These are phyloP conservation scores for Gorgonomyces haynaldii DNA, from an alignment of 192 early-diverging fungal genomes.

Conservation along the genomic window DNA sequence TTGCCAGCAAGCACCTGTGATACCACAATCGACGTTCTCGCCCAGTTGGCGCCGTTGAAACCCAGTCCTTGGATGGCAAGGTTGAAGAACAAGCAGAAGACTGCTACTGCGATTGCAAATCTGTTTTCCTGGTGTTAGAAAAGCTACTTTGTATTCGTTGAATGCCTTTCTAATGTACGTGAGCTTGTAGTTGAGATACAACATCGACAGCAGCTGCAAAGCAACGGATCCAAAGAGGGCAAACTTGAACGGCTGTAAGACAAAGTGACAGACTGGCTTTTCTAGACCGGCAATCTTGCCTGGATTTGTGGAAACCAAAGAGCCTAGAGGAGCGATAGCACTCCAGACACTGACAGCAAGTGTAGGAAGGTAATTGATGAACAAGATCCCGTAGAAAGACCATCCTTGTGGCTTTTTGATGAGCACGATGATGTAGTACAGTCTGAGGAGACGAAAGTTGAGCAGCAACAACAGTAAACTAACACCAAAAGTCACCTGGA, in stretches of 20 bases:
- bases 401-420: neutral
- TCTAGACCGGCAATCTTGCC: neutral
- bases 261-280: neutral
- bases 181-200: slow-evolving; percentile 3
- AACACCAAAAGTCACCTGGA: neutral
- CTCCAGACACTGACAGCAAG: neutral
- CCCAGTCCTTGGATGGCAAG: no score
- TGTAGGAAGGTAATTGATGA: neutral
- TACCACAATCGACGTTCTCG: no score
- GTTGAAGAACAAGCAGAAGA: no score
- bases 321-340: neutral
- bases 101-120: no score
- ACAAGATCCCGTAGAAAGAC: neutral
- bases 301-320: neutral
- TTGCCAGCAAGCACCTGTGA: no score
- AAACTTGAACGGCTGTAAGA: neutral
- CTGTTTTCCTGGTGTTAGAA: no score
- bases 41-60: no score
- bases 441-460: neutral
- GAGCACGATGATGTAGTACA: slow-evolving; percentile 6
- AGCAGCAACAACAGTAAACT: neutral
- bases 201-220: neutral
- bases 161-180: neutral
- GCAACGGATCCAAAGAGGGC: neutral
- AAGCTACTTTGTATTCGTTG: no score